Evolutionary conservation across 116 monocot species (phyloP).

Genomic region (Cymodocea nodosa): DNA sequence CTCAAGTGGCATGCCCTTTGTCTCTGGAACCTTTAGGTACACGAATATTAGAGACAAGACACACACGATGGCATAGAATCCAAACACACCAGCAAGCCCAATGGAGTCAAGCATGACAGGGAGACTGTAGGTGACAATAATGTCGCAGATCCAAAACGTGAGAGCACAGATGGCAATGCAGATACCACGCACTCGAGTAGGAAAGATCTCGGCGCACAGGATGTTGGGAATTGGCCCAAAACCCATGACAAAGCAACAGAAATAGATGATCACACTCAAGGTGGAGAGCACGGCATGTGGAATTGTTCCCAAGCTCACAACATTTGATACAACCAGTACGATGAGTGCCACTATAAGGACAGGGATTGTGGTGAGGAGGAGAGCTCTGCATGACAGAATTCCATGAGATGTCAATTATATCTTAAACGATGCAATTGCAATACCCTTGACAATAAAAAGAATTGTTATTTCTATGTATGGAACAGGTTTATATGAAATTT

Average conservation of each 20-base stretch:
- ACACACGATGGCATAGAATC: constrained; percentile 42
- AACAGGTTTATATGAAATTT: too few relatives aligned
- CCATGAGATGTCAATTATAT: too few relatives aligned
- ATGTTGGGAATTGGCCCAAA: constrained; percentile 72
- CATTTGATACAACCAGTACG: constrained; percentile 32
- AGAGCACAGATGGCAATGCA: constrained; percentile 71
- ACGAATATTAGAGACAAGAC: constrained; percentile 34
- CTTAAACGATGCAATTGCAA: too few relatives aligned
- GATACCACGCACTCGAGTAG: constrained; percentile 44
- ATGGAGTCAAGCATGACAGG: constrained; percentile 48
- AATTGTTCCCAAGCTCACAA: constrained; percentile 23
- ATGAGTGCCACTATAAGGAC: constrained; percentile 35
- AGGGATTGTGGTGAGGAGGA: constrained; percentile 47
- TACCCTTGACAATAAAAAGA: too few relatives aligned
- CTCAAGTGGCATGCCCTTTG: constrained; percentile 66
- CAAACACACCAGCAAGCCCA: constrained; percentile 57
- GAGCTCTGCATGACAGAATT: constrained; percentile 17
- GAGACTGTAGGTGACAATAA: constrained; percentile 55
- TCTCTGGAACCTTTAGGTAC: constrained; percentile 49
- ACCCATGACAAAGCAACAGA: constrained; percentile 70
- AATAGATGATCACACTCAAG: constrained; percentile 42
- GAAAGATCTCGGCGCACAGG: constrained; percentile 60
- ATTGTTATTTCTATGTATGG: too few relatives aligned
- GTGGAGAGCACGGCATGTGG: constrained; percentile 53
- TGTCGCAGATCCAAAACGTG: constrained; percentile 47